Conservation (phyloP, 2,329 filamentous ascomycete genomes). For the Neofusicoccum parvum region DNA sequence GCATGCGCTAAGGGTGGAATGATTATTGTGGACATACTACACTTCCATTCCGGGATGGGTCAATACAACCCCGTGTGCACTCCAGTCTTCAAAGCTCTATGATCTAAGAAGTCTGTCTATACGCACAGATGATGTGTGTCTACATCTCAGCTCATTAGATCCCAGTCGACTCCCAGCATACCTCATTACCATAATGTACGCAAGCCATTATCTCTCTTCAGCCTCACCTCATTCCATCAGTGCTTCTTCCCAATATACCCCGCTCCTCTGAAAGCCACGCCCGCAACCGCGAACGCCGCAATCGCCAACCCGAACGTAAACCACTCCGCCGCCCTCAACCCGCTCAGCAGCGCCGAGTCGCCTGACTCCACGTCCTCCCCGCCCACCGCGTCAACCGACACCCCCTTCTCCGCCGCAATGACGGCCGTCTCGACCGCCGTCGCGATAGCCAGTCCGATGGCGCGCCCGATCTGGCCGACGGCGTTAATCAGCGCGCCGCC, state of each 20-base stretch:
- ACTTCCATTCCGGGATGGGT: too few relatives aligned
- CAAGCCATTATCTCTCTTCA: background rate
- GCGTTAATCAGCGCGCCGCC: conserved; percentile 68
- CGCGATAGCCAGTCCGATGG: conserved; percentile 63
- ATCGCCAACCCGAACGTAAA: conserved; percentile 8
- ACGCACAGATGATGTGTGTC: too few relatives aligned
- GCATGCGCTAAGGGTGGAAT: too few relatives aligned
- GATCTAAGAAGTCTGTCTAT: too few relatives aligned
- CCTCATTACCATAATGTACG: background rate
- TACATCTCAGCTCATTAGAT: too few relatives aligned
- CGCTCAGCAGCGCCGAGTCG: conserved; percentile 30
- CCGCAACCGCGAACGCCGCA: background rate
- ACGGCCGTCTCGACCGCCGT: conserved; percentile 65
- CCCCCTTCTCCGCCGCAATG: conserved; percentile 53
- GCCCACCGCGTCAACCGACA: conserved; percentile 25
- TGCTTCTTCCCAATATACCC: conserved; percentile 29
- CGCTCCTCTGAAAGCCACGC: conserved; percentile 30
- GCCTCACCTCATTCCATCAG: background rate
- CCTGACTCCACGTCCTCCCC: conserved; percentile 15
- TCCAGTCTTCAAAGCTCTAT: too few relatives aligned
- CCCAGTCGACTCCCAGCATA: background rate
- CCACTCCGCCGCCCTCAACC: conserved; percentile 26
- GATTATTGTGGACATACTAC: too few relatives aligned
- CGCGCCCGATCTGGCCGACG: conserved; percentile 63
- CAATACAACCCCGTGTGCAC: too few relatives aligned